Percentiles rank a stretch among this genome's conserved stretches.
These are phyloP conservation scores for Hortiboletus flavorubellus DNA, from an alignment of 768 basidiomycete species.

Conservation along the genomic window DNA sequence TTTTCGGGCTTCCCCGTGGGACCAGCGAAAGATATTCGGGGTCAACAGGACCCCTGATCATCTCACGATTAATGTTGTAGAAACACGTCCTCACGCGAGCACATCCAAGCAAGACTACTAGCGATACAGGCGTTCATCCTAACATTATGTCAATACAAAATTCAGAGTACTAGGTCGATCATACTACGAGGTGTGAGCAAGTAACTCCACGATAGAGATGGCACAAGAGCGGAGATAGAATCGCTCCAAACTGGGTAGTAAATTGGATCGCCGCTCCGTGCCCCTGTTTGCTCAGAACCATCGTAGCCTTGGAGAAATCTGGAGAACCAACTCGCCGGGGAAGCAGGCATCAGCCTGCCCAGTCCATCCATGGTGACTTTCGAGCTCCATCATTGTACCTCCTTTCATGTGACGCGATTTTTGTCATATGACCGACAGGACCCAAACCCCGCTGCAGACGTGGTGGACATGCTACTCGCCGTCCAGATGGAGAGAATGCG, in stretches of 20 bases:
- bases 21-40: conserved; percentile 14
- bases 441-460: neutral
- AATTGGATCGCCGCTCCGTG: conserved; percentile 6
- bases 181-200: no score
- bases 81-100: neutral
- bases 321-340: conserved; percentile 1
- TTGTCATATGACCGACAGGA: conserved; percentile 10
- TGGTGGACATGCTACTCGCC: conserved; percentile 52
- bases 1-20: conserved; percentile 42
- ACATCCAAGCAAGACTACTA: conserved; percentile 15
- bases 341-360: conserved; percentile 1
- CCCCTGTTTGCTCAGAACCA: neutral
- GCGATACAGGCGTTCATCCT: neutral
- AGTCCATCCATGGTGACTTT: conserved; percentile 14
- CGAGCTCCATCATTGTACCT: neutral
- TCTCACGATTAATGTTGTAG: neutral
- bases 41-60: neutral
- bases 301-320: no score
- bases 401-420: neutral
- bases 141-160: neutral
- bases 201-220: neutral
- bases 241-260: neutral
- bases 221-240: neutral
- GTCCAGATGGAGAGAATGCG: conserved; percentile 51
- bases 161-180: no score